Evolutionary conservation across 495 filamentous ascomycete genomes (phyloP), one percentile per base, ranked within the genome.

Genomic region (Pseudotulostoma volvatum): DNA sequence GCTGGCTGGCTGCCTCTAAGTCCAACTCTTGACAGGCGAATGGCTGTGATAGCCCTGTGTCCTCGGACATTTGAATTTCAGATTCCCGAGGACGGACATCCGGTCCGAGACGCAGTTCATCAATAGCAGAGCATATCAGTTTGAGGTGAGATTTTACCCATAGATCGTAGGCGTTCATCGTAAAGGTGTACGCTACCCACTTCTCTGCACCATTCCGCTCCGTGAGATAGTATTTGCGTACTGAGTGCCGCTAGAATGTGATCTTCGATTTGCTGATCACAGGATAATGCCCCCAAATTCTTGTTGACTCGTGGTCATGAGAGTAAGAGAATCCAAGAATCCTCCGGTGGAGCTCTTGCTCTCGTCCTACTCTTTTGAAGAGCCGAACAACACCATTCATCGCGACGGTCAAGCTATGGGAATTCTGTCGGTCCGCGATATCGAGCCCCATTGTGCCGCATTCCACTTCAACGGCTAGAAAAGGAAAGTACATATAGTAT

Each of bases 271-370:
- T 45, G 3, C 51, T 32, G 33, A 55, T 52, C 1, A 51, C 11
- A 31, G 48, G n/a, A 38, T 55, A 55, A 43, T 55, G 33, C 11
- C 48, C 45, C 25, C 49, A 52, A n/a, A 54, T 46, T 15, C 50
- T 43, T 16, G 66, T 55, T 4, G 42, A 42, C 13, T 37, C 16
- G 28, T 64, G 38, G 39, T 66, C 45, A 44, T 67, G 56, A 11
- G 60, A 67, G 38, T 67, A 48, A 9, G 56, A 64, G 50, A 67
- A 67, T 31, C 51, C 43, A 42, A 61, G 51, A 20, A 63, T 59
- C 44, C 61, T 41, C 34, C 48, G 51, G 41, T 67, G 18, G 23
- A 66, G 40, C 46, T 65, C 56, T 17, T 50, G 35, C 44, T 59
- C 43, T 21, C 54, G 59, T 14, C 47, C 44, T 1, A 61, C 52